Conservation (phyloP, 2,329 filamentous ascomycete genomes). For the Juglanconis oblonga region DNA sequence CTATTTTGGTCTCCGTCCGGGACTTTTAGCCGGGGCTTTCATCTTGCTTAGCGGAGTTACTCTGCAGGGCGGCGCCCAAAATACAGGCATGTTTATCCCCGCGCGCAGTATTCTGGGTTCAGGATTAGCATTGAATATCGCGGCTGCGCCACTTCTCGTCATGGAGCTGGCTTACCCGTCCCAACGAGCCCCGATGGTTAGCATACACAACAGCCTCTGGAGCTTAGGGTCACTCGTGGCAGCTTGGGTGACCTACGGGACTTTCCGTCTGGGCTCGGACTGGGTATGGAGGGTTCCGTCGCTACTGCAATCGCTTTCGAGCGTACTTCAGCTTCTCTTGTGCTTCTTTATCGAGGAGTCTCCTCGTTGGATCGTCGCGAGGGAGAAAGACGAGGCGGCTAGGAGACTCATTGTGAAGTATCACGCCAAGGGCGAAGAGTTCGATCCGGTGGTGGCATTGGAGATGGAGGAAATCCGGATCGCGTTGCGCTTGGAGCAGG, state of each 20-base stretch:
- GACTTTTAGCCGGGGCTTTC: constrained; percentile 21
- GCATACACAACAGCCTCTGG: constrained; percentile 4
- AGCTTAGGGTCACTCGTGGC: neutral
- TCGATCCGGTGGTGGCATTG: neutral
- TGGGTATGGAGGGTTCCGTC: constrained; percentile 57
- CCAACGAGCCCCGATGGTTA: neutral
- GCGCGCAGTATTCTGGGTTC: constrained; percentile 39
- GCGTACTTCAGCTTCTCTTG: constrained; percentile 44
- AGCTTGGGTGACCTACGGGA: constrained; percentile 41
- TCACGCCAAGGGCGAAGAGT: constrained; percentile 33
- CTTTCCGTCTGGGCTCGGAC: constrained; percentile 46
- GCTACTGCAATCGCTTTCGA: constrained; percentile 55
- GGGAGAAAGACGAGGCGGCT: constrained; percentile 54
- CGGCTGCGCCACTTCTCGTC: constrained; percentile 9
- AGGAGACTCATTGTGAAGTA: constrained; percentile 46
- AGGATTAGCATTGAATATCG: constrained; percentile 31
- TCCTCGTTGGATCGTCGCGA: constrained; percentile 53
- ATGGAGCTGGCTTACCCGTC: neutral
- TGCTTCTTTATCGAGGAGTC: constrained; percentile 59
- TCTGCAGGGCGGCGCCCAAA: constrained; percentile 40
- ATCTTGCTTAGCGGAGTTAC: constrained; percentile 37
- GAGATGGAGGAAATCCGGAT: constrained; percentile 4
- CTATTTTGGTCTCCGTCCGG: constrained; percentile 33
- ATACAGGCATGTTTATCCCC: constrained; percentile 42
- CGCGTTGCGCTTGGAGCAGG: neutral